These are phyloP conservation scores for Ophiostoma novo-ulmi DNA, from an alignment of 2,329 filamentous ascomycete species.

Conservation along the genomic window DNA sequence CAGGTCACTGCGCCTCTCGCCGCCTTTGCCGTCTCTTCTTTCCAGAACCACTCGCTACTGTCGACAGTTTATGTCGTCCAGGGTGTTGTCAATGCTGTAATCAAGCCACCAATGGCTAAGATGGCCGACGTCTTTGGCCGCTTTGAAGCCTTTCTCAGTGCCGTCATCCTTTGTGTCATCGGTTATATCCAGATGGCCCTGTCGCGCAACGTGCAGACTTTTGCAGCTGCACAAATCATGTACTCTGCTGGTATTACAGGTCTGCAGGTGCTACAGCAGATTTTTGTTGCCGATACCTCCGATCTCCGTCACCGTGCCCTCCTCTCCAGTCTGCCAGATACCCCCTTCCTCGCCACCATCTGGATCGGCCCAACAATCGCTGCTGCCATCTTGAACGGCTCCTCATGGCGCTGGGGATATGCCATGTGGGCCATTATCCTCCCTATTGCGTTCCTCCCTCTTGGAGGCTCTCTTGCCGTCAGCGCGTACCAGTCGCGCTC, in stretches of 20 bases:
- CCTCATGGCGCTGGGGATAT: constrained; percentile 59
- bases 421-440: constrained; percentile 59
- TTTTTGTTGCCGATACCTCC: constrained; percentile 61
- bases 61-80: constrained; percentile 61
- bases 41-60: constrained; percentile 57
- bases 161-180: constrained; percentile 49
- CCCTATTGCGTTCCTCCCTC: constrained; percentile 50
- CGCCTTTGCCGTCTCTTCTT: constrained; percentile 60
- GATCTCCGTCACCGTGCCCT: constrained; percentile 56
- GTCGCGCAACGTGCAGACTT: constrained; percentile 50
- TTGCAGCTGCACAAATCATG: constrained; percentile 52
- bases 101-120: constrained; percentile 58
- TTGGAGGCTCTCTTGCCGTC: constrained; percentile 48
- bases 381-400: constrained; percentile 41
- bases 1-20: constrained; percentile 58
- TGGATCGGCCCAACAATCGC: constrained; percentile 55
- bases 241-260: constrained; percentile 49
- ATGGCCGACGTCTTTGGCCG: constrained; percentile 59
- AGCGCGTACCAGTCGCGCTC: constrained; percentile 35
- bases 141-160: constrained; percentile 53
- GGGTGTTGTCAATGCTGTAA: constrained; percentile 57
- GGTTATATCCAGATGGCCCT: constrained; percentile 55
- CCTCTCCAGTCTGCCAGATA: constrained; percentile 53
- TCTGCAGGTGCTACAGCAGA: constrained; percentile 54
- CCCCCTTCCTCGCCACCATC: constrained; percentile 56